phyloP scores from a whole-genome alignment of 805 yeast genomes.

The Wickerhamiella occidentalis region DNA sequence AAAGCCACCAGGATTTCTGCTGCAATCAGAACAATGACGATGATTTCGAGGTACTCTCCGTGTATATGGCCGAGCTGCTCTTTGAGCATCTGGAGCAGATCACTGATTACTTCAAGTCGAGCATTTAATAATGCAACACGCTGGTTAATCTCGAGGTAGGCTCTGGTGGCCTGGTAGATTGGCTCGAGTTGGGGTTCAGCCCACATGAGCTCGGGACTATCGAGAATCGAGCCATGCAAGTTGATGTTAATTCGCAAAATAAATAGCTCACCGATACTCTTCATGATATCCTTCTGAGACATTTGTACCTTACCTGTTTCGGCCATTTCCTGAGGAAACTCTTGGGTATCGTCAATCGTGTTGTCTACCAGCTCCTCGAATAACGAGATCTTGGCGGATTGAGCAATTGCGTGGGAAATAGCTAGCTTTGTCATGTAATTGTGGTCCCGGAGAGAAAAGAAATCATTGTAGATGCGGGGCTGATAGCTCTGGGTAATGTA shows the following conservation, averaged over 20 bases:
- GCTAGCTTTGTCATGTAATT: slow-evolving; percentile 88
- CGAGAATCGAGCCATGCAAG: slow-evolving; percentile 52
- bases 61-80: slow-evolving; percentile 94
- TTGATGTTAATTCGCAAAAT: slow-evolving; percentile 45
- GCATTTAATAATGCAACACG: slow-evolving; percentile 83
- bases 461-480: slow-evolving; percentile 92
- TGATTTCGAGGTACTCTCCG: slow-evolving; percentile 76
- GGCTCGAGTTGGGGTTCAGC: slow-evolving; percentile 97
- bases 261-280: slow-evolving; percentile 89
- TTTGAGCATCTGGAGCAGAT: slow-evolving; percentile 86
- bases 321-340: slow-evolving; percentile 92
- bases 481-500: slow-evolving; percentile 89
- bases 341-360: slow-evolving; percentile 94
- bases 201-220: slow-evolving; percentile 98
- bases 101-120: slow-evolving; percentile 85
- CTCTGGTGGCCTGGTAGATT: slow-evolving; percentile 91
- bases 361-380: slow-evolving; percentile 94
- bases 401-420: slow-evolving; percentile 91
- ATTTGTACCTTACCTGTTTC: slow-evolving; percentile 87
- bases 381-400: slow-evolving; percentile 85
- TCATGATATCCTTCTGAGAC: slow-evolving; percentile 93
- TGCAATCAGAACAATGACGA: slow-evolving; percentile 81
- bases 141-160: slow-evolving; percentile 89
- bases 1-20: slow-evolving; percentile 85
- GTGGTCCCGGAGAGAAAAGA: slow-evolving; percentile 75